A percentile compares a stretch with the other conserved stretches of the same genome.
Conservation (phyloP, 805 yeast species). For the Dipodascus geniculatus region DNA sequence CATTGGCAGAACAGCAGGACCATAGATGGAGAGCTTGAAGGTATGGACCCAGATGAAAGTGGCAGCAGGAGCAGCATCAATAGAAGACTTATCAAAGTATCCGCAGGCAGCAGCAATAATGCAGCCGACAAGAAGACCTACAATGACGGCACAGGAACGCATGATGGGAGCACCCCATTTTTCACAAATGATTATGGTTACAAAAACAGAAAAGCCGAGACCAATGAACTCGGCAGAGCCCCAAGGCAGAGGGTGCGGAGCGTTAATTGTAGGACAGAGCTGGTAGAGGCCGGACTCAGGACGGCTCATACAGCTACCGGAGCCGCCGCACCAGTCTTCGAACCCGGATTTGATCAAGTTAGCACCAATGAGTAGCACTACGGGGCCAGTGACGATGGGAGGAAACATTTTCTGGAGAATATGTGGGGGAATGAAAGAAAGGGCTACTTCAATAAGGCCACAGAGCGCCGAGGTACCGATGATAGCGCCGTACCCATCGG, state of each 20-base stretch:
- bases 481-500: slow-evolving; percentile 82
- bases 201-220: slow-evolving; percentile 71
- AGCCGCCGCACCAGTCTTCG: slow-evolving; percentile 81
- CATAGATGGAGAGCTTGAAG: slow-evolving; percentile 64
- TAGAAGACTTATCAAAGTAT: slow-evolving; percentile 49
- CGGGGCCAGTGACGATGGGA: slow-evolving; percentile 88
- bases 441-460: slow-evolving; percentile 57
- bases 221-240: slow-evolving; percentile 85
- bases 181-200: slow-evolving; percentile 64
- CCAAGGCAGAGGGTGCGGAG: slow-evolving; percentile 53
- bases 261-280: slow-evolving; percentile 37
- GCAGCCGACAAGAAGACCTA: slow-evolving; percentile 78
- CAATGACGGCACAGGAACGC: slow-evolving; percentile 87
- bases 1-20: slow-evolving; percentile 77
- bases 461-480: slow-evolving; percentile 73
- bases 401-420: slow-evolving; percentile 67
- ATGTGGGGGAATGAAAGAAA: slow-evolving; percentile 71
- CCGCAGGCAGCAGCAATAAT: slow-evolving; percentile 87
- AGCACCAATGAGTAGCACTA: slow-evolving; percentile 74
- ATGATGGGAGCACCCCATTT: slow-evolving; percentile 88
- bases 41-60: slow-evolving; percentile 86
- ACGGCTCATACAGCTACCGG: slow-evolving; percentile 31
- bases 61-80: slow-evolving; percentile 65
- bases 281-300: slow-evolving; percentile 32
- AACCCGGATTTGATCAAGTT: slow-evolving; percentile 61